These are phyloP conservation scores for Fusarium decemcellulare DNA, from an alignment of 2,329 filamentous ascomycete species.

Conservation along the genomic window DNA sequence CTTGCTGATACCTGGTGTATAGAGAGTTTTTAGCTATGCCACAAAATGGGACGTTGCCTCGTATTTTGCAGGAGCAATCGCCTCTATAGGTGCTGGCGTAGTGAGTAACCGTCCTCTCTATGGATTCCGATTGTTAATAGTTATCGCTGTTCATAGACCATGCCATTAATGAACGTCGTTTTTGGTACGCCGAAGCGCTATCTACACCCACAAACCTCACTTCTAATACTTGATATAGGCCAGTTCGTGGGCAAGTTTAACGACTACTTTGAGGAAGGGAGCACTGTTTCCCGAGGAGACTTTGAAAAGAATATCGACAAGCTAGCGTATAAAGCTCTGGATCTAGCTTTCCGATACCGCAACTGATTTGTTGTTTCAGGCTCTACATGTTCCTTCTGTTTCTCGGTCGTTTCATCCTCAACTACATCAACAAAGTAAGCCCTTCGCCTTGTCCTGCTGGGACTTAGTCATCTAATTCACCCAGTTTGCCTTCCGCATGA, in stretches of 20 bases:
- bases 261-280: conserved; percentile 53
- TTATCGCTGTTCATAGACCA: conserved; percentile 51
- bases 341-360: background rate
- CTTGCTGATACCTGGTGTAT: background rate
- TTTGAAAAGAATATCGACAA: conserved; percentile 61
- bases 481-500: conserved; percentile 72
- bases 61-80: conserved; percentile 61
- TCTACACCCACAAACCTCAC: background rate
- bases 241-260: conserved; percentile 65
- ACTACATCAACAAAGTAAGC: conserved; percentile 71
- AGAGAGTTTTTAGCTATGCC: conserved; percentile 69
- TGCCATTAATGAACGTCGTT: conserved; percentile 72
- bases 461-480: background rate
- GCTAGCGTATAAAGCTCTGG: conserved; percentile 56
- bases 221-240: conserved; percentile 45
- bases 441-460: too few species aligned
- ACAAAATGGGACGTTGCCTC: conserved; percentile 66
- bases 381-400: conserved; percentile 81
- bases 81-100: conserved; percentile 66
- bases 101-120: conserved; percentile 14
- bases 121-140: background rate
- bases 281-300: conserved; percentile 50
- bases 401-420: conserved; percentile 73
- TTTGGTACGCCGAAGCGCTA: conserved; percentile 59
- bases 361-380: conserved; percentile 49